Evolutionary conservation across 2,329 filamentous ascomycete species (phyloP), one percentile per base, ranked within the genome.

Genomic region (Pseudocercospora macadamiae): DNA sequence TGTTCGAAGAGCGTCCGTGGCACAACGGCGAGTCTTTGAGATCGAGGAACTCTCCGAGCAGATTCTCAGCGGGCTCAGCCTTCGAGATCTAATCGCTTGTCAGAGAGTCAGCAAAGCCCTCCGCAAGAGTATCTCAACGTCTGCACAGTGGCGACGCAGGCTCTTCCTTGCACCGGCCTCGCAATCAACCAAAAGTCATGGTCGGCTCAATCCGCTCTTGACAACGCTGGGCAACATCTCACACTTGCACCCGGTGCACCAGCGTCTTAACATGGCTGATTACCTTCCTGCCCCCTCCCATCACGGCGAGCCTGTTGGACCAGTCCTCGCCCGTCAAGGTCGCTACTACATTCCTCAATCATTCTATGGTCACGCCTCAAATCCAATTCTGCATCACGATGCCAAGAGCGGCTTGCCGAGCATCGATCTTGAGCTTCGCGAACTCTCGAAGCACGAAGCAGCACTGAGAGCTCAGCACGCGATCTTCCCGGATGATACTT

Each of bases 381-480:
- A 51, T 10, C 48, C 48, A 36, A n/a, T 25, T 3, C 28, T 51
- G 1, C 8, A 12, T 28, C 23, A 51, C 10, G 16, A 36, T 16
- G 3, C 12, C 3, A 36, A 36, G 9, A 30, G 16, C 19, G 47
- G 47, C 47, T 25, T 7, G 10, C 32, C 48, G 12, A 23, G 2
- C 21, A 8, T 60, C 52, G 53, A 60, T n/a, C 55, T 47, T 36
- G 51, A 60, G 28, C 53, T 55, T 18, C 57, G 57, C 37, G 30
- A 53, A 39, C 39, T 60, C 4, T 55, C 57, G 2, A 47, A 49
- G 1, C 25, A 34, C 47, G 47, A 60, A 23, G 21, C 48, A 8
- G 45, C 32, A 4, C 26, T 32, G 7, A 16, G 28, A n/a, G 3
- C 42, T 21, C 23, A n/a, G 1, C 14, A 59, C 32, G 9, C n/a